Conservation (phyloP, 371 early-diverging fungal genomes). For the Mucor piriformis region DNA sequence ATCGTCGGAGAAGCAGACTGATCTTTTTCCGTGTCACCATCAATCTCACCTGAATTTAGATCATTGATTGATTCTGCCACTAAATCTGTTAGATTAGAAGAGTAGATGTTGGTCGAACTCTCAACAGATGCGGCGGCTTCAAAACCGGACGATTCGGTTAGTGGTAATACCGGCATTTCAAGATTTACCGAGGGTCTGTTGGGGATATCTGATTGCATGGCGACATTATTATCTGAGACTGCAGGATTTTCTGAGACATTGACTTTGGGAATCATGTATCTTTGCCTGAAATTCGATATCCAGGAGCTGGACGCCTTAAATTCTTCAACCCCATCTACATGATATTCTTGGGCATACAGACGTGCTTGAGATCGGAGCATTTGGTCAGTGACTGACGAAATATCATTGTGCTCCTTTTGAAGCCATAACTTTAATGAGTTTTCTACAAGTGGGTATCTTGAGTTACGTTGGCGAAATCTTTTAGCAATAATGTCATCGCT, state of each 20-base stretch:
- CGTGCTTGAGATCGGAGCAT: constrained; percentile 24
- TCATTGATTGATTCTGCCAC: no score
- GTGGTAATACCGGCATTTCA: no score
- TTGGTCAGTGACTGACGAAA: constrained; percentile 16
- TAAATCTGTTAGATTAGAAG: no score
- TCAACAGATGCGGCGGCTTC: no score
- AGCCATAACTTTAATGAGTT: constrained; percentile 20
- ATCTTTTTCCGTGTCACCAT: no score
- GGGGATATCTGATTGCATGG: no score
- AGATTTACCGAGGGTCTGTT: no score
- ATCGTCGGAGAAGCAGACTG: no score
- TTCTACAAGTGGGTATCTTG: constrained; percentile 24
- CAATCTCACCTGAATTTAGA: no score
- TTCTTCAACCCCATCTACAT: constrained; percentile 12
- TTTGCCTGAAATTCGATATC: constrained; percentile 22
- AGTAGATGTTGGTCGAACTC: no score
- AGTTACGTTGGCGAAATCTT: constrained; percentile 22
- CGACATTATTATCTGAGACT: neutral
- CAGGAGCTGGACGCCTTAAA: constrained; percentile 29
- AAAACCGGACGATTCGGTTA: no score
- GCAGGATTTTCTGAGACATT: no score
- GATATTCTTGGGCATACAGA: constrained; percentile 14
- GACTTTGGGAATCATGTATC: neutral
- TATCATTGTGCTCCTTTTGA: constrained; percentile 14
- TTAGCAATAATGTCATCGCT: constrained; percentile 20